These are phyloP conservation scores for Sugiyamaella floridensis DNA, from an alignment of 805 yeast genomes.

Conservation along the genomic window DNA sequence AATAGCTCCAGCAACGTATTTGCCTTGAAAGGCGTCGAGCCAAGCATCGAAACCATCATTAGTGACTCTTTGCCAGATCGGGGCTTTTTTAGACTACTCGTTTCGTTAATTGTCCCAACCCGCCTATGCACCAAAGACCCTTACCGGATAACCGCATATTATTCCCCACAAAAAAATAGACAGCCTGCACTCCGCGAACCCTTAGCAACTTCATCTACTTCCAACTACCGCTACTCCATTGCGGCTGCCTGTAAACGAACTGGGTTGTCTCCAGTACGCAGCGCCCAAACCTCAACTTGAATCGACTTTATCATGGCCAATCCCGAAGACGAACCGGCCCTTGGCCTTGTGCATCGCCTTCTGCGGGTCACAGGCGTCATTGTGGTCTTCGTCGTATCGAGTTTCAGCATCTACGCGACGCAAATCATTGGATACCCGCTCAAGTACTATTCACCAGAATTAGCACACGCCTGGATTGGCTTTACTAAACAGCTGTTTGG, in stretches of 20 bases:
- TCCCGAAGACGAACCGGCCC: background rate
- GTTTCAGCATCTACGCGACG: constrained; percentile 16
- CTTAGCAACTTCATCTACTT: background rate
- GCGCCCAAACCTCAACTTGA: too few species aligned
- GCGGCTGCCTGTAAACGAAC: constrained; percentile 3
- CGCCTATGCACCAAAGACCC: too few species aligned
- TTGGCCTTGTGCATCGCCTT: background rate
- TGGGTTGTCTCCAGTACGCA: constrained; percentile 1
- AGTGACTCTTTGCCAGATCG: too few species aligned
- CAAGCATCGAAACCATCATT: constrained; percentile 51
- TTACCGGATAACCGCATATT: too few species aligned
- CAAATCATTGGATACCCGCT: constrained; percentile 29
- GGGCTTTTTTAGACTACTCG: too few species aligned
- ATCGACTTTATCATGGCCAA: background rate
- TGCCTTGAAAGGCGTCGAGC: constrained; percentile 24
- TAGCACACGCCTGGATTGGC: constrained; percentile 27
- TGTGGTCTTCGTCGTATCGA: constrained; percentile 8
- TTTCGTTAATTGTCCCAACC: too few species aligned
- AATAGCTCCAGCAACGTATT: background rate
- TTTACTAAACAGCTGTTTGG: constrained; percentile 31
- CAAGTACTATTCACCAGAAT: constrained; percentile 18
- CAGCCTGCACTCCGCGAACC: background rate
- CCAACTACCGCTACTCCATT: background rate
- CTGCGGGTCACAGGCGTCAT: constrained; percentile 9
- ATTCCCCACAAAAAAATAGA: too few species aligned